Evolutionary conservation across 148 eudicot genomes (phyloP), one percentile per base, ranked within the genome.

Genomic region (Drosera capensis): DNA sequence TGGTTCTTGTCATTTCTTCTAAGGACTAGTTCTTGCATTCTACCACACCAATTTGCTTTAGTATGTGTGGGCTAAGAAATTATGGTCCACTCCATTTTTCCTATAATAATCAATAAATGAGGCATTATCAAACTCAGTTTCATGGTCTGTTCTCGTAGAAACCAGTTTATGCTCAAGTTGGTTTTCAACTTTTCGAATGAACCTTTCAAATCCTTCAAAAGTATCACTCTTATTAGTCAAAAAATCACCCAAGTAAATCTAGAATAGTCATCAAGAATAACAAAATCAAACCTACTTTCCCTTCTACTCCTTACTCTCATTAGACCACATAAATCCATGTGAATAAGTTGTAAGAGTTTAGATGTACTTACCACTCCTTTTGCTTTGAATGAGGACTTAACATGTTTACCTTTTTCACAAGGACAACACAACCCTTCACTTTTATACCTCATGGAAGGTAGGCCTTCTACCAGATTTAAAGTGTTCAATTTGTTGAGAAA

Each of bases 291-390:
- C 0, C 13, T 18, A 14, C 2, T 19, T 3, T 39, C 47, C 11
- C 18, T 18, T 12, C 24, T 4, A 26, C 48, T 41, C 1, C 14
- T 16, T 0, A 40, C 39, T 23, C 46, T 41, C 37, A 52, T 52
- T 0, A 47, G 56, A 17, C 37, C 56, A 25, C 56, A 25, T 0
- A 40, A 19, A 26, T 40, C 56, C 46, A 52, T 52, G 9, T 40
- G 55, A 0, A 51, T 2, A 8, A 51, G 18, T 23, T 51, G 20
- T 1, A 51, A 22, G 0, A 35, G 46, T 1, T 9, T 23, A 0
- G 56, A 23, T 0, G 55, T 51, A 7, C 49, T 25, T 20, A 53
- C 34, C 48, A 36, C 16, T 14, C 15, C 0, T 11, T 25, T 26
- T 46, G 15, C n/a, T 14, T 37, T 13, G n/a, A 37, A 37, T 8